Evolutionary conservation across 2,329 filamentous ascomycete species (phyloP), one percentile per base, ranked within the genome.

Genomic region (Cytospora piceicola): DNA sequence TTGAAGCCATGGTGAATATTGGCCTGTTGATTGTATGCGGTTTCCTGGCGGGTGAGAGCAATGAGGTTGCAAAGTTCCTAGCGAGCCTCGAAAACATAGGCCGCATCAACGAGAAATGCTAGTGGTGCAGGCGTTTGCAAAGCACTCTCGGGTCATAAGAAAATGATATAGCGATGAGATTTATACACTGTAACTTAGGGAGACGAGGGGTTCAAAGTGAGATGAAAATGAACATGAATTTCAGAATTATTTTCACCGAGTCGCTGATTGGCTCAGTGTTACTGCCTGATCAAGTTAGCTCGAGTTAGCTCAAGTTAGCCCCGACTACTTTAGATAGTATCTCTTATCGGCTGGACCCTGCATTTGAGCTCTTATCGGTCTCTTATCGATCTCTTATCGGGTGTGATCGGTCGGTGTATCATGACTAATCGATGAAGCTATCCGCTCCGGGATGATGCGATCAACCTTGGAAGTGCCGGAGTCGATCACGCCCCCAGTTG

Each of bases 171-270:
- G 39, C 30, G 34, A 36, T 55, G 56, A 34, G 22, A 15, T 7
- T 24, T 49, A n/a, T 22, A 22, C 9, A 32, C 14, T 14, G 34
- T 8, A n/a, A 9, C 15, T n/a, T 15, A 36, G n/a, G 24, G 22
- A 22, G 14, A 14, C 22, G 27, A 36, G 39, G 15, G 46, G 49
- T 2, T 11, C 17, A 58, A 51, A 39, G 32, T 61, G 53, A 62
- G 58, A 61, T 58, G 58, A 53, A 46, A 60, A 52, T 22, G 27
- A 56, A 49, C 1, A 57, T 57, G 30, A 63, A 63, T 59, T 58
- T 63, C 56, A 61, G 61, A 63, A 68, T 66, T 66, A 65, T 65
- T 68, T 68, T 66, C 56, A 58, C 30, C 0, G 15, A 20, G 49
- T 4, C 36, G 42, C 9, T 66, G 30, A 68, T 68, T 68, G 59